Conservation (phyloP, 306 rosid species). For the Rosa chinensis region DNA sequence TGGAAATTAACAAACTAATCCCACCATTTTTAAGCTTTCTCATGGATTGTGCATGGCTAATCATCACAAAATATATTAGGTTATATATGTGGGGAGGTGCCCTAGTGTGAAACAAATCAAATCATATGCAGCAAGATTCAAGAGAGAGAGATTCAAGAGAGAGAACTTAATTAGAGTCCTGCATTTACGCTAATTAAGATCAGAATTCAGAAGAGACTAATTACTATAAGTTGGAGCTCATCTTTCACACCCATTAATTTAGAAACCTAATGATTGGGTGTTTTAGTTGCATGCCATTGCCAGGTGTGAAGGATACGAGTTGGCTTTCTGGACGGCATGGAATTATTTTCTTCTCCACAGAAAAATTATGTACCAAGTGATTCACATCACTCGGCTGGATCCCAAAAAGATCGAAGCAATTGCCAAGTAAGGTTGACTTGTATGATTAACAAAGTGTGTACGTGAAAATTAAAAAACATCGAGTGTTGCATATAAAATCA, state of each 20-base stretch:
- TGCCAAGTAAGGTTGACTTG: conserved; percentile 45
- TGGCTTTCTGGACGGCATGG: conserved; percentile 37
- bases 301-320: conserved; percentile 37
- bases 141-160: not conserved
- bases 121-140: not conserved
- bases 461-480: not conserved
- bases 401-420: conserved; percentile 1
- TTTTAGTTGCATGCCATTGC: conserved; percentile 38
- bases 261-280: conserved; percentile 38
- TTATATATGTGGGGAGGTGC: not conserved
- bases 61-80: conserved; percentile 12
- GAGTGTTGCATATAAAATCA: conserved; percentile 5
- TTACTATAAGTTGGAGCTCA: conserved; percentile 9
- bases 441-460: not conserved
- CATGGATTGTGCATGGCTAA: conserved; percentile 21
- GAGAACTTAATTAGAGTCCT: not conserved
- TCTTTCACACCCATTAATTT: conserved; percentile 18
- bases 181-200: conserved; percentile 24
- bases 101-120: conserved; percentile 17
- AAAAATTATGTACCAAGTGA: not conserved
- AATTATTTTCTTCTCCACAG: not conserved
- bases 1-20: conserved; percentile 13
- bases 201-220: not conserved
- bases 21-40: conserved; percentile 24
- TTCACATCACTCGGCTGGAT: conserved; percentile 21